phyloP scores from a whole-genome alignment of 345 rosid genomes.

The Populus ilicifolia region DNA sequence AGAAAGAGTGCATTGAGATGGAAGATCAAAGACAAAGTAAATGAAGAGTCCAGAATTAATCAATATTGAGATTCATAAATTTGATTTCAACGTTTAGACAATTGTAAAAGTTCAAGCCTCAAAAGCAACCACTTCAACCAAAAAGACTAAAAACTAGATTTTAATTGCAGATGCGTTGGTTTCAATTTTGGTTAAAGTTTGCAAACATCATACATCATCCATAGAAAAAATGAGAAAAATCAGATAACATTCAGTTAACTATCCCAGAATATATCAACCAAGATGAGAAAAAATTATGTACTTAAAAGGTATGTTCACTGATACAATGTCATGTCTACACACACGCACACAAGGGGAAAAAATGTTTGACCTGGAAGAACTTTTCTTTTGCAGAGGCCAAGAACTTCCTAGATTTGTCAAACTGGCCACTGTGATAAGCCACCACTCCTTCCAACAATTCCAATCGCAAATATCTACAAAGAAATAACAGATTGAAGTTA shows the following conservation, averaged over 20 bases:
- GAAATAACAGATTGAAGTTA: constrained; percentile 5
- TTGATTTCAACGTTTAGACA: neutral
- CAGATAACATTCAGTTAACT: neutral
- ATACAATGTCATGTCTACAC: neutral
- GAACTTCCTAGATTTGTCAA: constrained; percentile 52
- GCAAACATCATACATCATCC: neutral
- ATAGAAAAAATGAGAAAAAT: neutral
- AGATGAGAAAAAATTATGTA: neutral
- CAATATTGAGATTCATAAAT: neutral
- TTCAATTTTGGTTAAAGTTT: neutral
- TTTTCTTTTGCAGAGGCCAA: constrained; percentile 74
- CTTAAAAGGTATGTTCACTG: neutral
- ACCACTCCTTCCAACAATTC: constrained; percentile 94
- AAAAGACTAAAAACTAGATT: neutral
- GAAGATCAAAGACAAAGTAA: neutral
- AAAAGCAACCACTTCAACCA: neutral
- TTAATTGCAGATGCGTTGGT: neutral
- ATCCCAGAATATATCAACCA: neutral
- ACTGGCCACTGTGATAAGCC: constrained; percentile 79
- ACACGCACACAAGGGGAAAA: neutral
- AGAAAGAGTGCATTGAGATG: neutral
- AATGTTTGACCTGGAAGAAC: constrained; percentile 56
- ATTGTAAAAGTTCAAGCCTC: neutral
- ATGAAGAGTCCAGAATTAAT: neutral
- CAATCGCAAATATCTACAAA: constrained; percentile 68